These are phyloP conservation scores for Fusarium brachygibbosum DNA, from an alignment of 2,329 filamentous ascomycete species.

Conservation along the genomic window DNA sequence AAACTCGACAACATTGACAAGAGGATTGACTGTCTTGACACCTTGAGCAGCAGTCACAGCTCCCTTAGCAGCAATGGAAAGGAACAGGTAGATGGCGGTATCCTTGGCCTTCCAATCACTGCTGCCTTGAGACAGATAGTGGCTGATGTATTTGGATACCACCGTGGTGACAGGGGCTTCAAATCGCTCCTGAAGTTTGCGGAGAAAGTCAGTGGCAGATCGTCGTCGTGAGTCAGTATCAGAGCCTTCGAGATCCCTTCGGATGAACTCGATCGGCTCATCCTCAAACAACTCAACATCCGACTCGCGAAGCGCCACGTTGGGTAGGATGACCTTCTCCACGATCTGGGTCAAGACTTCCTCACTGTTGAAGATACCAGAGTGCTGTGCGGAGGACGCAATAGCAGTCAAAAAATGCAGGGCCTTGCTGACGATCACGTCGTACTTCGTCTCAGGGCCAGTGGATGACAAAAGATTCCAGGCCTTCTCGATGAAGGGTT, in stretches of 20 bases:
- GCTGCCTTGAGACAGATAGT: constrained; percentile 85
- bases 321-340: constrained; percentile 95
- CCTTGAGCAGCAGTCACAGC: constrained; percentile 88
- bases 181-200: constrained; percentile 89
- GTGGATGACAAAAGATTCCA: constrained; percentile 92
- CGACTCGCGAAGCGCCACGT: constrained; percentile 90
- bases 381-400: constrained; percentile 81
- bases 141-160: constrained; percentile 88
- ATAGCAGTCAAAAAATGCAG: constrained; percentile 95
- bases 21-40: constrained; percentile 88
- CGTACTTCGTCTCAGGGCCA: constrained; percentile 90
- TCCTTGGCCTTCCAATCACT: constrained; percentile 97
- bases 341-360: constrained; percentile 86
- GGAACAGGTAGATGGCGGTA: constrained; percentile 96
- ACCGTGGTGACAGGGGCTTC: constrained; percentile 86
- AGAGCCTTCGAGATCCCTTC: constrained; percentile 93
- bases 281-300: constrained; percentile 98
- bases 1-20: constrained; percentile 92
- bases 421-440: constrained; percentile 93
- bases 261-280: constrained; percentile 98
- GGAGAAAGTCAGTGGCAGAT: constrained; percentile 94
- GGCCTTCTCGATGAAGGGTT: constrained; percentile 87
- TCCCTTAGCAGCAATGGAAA: constrained; percentile 93
- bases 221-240: constrained; percentile 93
- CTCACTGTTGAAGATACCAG: constrained; percentile 86